Evolutionary conservation across 2,329 filamentous ascomycete species (phyloP), one percentile per base, ranked within the genome.

Genomic region (Pyrenochaeta sp.): DNA sequence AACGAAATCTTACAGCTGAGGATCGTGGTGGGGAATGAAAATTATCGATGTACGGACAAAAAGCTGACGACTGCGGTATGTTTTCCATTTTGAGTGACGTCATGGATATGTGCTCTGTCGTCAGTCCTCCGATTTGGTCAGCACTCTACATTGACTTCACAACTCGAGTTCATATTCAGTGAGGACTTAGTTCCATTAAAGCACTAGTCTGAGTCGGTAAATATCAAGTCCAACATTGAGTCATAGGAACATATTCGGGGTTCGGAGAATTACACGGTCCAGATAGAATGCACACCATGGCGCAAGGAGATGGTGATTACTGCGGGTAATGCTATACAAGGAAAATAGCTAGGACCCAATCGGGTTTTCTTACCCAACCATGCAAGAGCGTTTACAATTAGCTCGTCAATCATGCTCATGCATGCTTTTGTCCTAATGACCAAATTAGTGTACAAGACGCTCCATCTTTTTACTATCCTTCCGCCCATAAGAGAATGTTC

Each of bases 291-390:
- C 15, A n/a, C 13, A 39, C 13, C 13, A 19, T 3, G n/a, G 15
- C 36, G 3, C 4, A 39, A 2, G 15, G 36, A 39, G 13, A 39
- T 5, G 19, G 13, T 39, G 13, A 39, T 39, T 27, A 45, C 40
- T 47, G 37, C 49, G 30, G 24, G 15, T 39, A 52, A 46, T 53
- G 22, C 30, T 47, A 48, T 56, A 52, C 42, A 52, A 50, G 28
- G 32, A 46, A 46, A 36, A 30, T 43, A 44, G 34, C 8, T 24
- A 19, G 10, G 47, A 19, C 27, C 32, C 42, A 43, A 32, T 39
- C 40, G 44, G 22, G 37, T 27, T 15, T 37, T 36, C 13, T 19
- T 30, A 24, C 28, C 57, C 49, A 57, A 32, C 40, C 40, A 50
- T 50, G 42, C 57, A 19, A 39, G 36, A n/a, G 15, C 36, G 15